phyloP scores from a whole-genome alignment of 2,329 filamentous ascomycete genomes.

The Penicillium concentricum region DNA sequence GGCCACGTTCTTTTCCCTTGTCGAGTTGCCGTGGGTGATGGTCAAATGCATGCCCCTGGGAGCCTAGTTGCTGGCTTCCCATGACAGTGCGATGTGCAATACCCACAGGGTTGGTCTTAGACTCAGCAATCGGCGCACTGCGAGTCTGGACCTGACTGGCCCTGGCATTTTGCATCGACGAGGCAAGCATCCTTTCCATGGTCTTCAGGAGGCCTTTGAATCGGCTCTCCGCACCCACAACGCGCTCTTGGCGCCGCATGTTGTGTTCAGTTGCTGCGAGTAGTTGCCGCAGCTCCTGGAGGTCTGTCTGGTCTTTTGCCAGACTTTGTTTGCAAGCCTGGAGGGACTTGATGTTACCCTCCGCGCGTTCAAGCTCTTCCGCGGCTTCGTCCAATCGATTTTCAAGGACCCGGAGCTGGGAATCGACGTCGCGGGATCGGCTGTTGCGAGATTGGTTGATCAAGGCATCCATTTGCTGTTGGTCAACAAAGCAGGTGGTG shows the following conservation, averaged over 20 bases:
- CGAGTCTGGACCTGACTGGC: background rate
- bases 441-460: background rate
- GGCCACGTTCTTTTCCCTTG: background rate
- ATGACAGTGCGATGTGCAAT: background rate
- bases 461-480: background rate
- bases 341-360: background rate
- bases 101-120: background rate
- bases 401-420: background rate
- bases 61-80: background rate
- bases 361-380: fast-evolving
- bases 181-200: background rate
- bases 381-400: background rate
- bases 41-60: background rate
- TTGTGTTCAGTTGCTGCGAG: fast-evolving
- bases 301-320: fast-evolving
- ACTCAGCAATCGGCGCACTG: background rate
- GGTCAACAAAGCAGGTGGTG: background rate
- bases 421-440: background rate
- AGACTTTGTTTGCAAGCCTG: too few relatives aligned
- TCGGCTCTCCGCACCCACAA: background rate
- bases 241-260: background rate
- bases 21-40: background rate
- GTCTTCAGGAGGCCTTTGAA: fast-evolving
- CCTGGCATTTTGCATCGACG: background rate
- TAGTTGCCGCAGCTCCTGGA: background rate